A percentile compares a stretch with the other conserved stretches of the same genome.
Evolutionary conservation across 23 red algal genomes (phyloP).

Genomic region (Gracilaria caudata): DNA sequence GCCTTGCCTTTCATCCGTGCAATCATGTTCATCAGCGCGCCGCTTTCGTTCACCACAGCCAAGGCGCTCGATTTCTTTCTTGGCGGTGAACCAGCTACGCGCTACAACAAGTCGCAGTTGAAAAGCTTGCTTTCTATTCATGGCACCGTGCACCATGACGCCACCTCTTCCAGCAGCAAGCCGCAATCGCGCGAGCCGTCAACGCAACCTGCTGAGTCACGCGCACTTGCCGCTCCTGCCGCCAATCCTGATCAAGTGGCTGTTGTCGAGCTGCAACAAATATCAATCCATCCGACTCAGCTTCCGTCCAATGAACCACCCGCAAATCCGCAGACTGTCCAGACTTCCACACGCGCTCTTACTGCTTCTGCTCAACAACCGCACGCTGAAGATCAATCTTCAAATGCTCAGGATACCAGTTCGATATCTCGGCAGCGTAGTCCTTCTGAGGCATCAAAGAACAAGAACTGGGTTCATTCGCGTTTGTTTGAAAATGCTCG

Average conservation of each 20-base stretch:
- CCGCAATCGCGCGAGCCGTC: conserved; percentile 1
- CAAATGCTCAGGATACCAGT: background rate
- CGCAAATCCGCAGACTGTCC: background rate
- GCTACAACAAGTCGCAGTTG: conserved; percentile 92
- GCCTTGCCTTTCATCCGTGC: conserved; percentile 81
- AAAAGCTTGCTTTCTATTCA: conserved; percentile 93
- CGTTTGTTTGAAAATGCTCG: background rate
- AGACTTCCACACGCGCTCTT: background rate
- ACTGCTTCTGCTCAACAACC: background rate
- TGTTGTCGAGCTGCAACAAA: conserved; percentile 58
- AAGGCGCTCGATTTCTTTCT: conserved; percentile 85
- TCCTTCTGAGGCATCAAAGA: background rate
- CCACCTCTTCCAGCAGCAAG: conserved; percentile 34
- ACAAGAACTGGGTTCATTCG: background rate
- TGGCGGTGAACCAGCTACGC: conserved; percentile 78
- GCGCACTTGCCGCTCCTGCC: background rate
- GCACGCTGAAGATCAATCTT: background rate
- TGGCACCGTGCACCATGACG: conserved; percentile 27
- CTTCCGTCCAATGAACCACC: background rate
- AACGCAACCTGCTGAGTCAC: background rate
- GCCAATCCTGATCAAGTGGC: background rate
- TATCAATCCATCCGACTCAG: conserved; percentile 12
- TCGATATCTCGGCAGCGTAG: background rate
- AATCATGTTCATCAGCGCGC: conserved; percentile 85
- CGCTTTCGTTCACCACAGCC: conserved; percentile 85